Base-by-base conservation (phyloP, 495 filamentous ascomycete genomes). In the Glonium stellatum region DNA sequence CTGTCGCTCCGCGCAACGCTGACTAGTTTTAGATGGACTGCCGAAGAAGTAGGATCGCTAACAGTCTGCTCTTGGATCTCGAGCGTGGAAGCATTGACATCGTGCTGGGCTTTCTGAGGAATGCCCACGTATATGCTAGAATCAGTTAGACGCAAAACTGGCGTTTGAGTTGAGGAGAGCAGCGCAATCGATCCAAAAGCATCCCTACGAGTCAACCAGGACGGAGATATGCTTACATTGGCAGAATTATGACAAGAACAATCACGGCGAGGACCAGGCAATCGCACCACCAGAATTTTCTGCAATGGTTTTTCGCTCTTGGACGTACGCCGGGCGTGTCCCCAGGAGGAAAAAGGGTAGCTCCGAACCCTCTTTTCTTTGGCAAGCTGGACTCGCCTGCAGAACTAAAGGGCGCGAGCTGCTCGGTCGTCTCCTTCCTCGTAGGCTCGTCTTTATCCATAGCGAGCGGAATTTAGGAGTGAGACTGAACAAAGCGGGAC, bases 201-300 rank as follows among this genome's bases (percentile, higher is more conserved):
- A 31, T 31, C 6, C 27, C 6, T 31, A 6, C 6, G 27, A 31
- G 27, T 0, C 15, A 50, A 21, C 37, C 31, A 11, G 53, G 31
- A 13, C 35, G 27, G 19, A 41, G 23, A 50, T 46, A 55, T 42
- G 82, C 87, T 80, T 80, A 91, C 87, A 91, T 69, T 48, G 80
- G 79, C 25, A 86, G 74, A 1, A 84, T 75, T 21, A 89, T 75
- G 15, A 90, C 69, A 57, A 89, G 74, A 25, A 85, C 71, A 22
- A 81, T 67, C 34, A 78, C 37, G 35, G 48, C 66, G 57, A 84
- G 69, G 64, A 89, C 72, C 27, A 77, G 66, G 59, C 88, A 77
- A 59, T 88, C 64, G 77, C 60, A 71, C 88, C 87, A 92, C 88
- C 88, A 92, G 64, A 82, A 89, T 63, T 76, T 77, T 70, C 75